Evolutionary conservation across 192 early-diverging fungal genomes (phyloP), one percentile per base, ranked within the genome.

Genomic region (Backusella tuberculispora): DNA sequence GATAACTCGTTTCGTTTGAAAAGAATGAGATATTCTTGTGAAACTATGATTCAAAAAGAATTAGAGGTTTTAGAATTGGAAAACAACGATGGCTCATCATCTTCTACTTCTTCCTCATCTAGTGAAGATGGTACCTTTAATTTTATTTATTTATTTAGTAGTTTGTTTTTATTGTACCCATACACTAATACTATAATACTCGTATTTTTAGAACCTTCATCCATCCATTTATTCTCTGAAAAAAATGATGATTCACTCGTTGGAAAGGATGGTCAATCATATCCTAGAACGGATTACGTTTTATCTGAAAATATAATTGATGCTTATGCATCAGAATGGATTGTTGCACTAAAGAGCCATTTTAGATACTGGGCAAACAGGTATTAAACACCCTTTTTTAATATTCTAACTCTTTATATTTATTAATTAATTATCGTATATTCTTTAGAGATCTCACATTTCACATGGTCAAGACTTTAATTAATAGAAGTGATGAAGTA

Each of bases 321-420:
- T 37, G 82, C 83, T 44, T 85, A 85, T 48, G 83, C 84, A 15
- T 81, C 78, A 44, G 84, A 85, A 67, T 85, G 83, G 63, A 73
- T 85, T 10, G 60, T 85, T 46, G 84, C 82, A 34, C 76, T 85
- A 77, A 73, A 83, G 40, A 85, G 84, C 53, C 84, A 85, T 76
- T 85, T 85, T 71, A 78, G 74, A 26, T 85, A 85, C 37, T 85
- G 84, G 84, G 84, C 75, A 15, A 85, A 85, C 68, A 78, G 79
- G 84, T 85, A 79, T 47, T 15, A 26, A 60, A 60, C 3, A 0
- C 42, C 10, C 4, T 66, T 65, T 4, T 43, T 17, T 26, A 19
- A 14, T 65, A 47, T 26, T 63, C 10, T 64, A 0, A 9, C 37
- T 19, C 8, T 38, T 46, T 12, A 8, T 15, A 0, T 10, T 56